Evolutionary conservation across 1,284 basidiomycete genomes (phyloP).

Genomic region (Mycena citricolor): DNA sequence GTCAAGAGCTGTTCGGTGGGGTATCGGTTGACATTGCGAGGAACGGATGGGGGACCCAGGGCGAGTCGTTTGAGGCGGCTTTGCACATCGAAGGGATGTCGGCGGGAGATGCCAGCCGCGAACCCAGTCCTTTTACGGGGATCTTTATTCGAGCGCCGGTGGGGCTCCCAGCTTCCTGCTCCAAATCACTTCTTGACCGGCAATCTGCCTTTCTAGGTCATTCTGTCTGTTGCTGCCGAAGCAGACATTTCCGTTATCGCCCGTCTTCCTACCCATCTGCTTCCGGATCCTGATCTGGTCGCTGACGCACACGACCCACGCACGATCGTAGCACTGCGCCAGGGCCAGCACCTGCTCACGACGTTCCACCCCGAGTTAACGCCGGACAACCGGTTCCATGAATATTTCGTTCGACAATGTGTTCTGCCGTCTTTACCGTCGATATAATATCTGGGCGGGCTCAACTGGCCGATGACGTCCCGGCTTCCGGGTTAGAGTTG

Average conservation of each 20-base stretch:
- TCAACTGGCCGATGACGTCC: no score
- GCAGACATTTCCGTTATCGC: slow-evolving; percentile 69
- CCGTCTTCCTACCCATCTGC: slow-evolving; percentile 61
- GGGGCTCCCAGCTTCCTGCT: slow-evolving; percentile 31
- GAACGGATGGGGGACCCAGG: slow-evolving; percentile 86
- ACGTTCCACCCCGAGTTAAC: slow-evolving; percentile 96
- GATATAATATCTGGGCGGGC: no score
- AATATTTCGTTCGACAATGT: slow-evolving; percentile 77
- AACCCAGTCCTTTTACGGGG: slow-evolving; percentile 75
- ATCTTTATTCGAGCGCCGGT: slow-evolving; percentile 97
- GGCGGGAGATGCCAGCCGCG: no score
- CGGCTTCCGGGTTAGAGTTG: no score
- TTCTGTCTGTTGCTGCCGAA: slow-evolving; percentile 50
- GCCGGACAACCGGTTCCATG: slow-evolving; percentile 84
- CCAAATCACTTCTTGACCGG: slow-evolving; percentile 18
- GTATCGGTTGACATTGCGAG: slow-evolving; percentile 81
- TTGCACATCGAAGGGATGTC: slow-evolving; percentile 68
- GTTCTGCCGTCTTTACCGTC: slow-evolving; percentile 38
- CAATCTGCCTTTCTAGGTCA: slow-evolving; percentile 47
- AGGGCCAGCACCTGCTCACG: slow-evolving; percentile 84
- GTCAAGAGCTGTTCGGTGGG: slow-evolving; percentile 85
- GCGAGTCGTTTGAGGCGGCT: slow-evolving; percentile 88
- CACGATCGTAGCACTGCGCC: slow-evolving; percentile 82
- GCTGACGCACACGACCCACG: slow-evolving; percentile 52
- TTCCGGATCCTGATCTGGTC: slow-evolving; percentile 53